Conservation (phyloP, 495 filamentous ascomycete genomes). For the Xylaria bambusicola region DNA sequence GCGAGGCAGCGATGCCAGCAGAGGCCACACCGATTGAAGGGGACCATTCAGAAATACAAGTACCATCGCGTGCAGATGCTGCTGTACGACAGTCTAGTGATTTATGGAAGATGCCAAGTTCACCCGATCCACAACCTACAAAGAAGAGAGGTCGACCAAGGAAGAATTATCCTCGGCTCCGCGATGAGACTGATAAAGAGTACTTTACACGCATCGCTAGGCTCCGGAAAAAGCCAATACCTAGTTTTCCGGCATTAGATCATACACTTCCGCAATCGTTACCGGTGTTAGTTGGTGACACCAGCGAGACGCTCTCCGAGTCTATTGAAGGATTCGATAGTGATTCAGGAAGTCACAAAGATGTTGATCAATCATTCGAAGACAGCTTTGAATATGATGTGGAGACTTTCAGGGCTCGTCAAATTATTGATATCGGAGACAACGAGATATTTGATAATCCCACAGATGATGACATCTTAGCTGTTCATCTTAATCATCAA, state of each 20-base stretch:
- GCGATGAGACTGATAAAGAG: neutral
- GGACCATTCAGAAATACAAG: neutral
- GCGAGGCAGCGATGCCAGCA: neutral
- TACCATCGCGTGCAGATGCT: neutral
- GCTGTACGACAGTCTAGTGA: neutral
- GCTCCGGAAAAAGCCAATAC: constrained; percentile 6
- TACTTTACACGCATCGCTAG: neutral
- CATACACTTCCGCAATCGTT: neutral
- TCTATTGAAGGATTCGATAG: constrained; percentile 8
- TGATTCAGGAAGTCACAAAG: constrained; percentile 9
- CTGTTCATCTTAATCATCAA: constrained; percentile 17
- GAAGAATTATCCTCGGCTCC: constrained; percentile 2
- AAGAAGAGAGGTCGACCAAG: constrained; percentile 6
- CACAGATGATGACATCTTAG: constrained; percentile 22
- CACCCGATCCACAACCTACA: neutral
- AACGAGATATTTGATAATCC: constrained; percentile 18
- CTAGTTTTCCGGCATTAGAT: neutral
- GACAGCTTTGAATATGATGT: constrained; percentile 28
- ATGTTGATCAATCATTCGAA: constrained; percentile 8
- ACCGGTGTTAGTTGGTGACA: neutral
- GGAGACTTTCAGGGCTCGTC: constrained; percentile 19
- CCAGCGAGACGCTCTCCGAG: neutral
- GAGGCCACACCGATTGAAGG: neutral
- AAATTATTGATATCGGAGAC: constrained; percentile 8
- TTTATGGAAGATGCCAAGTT: constrained; percentile 1